Percentiles rank a stretch among this genome's conserved stretches.
Conservation (phyloP, 768 basidiomycete species). For the Inosperma sp. region DNA sequence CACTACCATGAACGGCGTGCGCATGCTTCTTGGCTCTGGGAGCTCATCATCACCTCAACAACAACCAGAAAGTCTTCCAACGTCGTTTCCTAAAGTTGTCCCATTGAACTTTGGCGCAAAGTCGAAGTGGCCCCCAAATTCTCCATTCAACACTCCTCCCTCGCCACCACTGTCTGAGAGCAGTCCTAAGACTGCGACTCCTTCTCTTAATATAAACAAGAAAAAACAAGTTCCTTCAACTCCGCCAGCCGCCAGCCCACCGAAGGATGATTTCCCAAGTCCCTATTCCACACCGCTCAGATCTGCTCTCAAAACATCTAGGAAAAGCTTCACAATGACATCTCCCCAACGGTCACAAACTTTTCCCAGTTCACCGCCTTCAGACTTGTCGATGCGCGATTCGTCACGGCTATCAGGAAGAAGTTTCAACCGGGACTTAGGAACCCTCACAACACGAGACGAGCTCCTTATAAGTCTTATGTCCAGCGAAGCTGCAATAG, state of each 20-base stretch:
- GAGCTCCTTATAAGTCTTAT: slow-evolving; percentile 86
- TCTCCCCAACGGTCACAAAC: slow-evolving; percentile 17
- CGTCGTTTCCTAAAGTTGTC: slow-evolving; percentile 15
- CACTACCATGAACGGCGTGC: slow-evolving; percentile 63
- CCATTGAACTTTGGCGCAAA: slow-evolving; percentile 6
- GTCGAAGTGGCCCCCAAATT: slow-evolving; percentile 1
- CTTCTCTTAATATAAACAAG: slow-evolving; percentile 35
- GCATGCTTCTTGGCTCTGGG: slow-evolving; percentile 53
- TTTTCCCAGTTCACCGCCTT: slow-evolving; percentile 25
- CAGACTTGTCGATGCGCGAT: slow-evolving; percentile 38
- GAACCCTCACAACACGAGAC: slow-evolving; percentile 58
- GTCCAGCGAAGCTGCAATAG: slow-evolving; percentile 92
- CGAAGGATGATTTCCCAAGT: slow-evolving; percentile 4
- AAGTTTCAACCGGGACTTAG: slow-evolving; percentile 42
- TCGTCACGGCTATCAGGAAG: slow-evolving; percentile 33
- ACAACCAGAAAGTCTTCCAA: slow-evolving; percentile 20
- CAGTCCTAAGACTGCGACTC: slow-evolving; percentile 41
- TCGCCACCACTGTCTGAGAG: slow-evolving; percentile 17
- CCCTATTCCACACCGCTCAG: slow-evolving; percentile 4
- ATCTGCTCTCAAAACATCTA: slow-evolving; percentile 1
- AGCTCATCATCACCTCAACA: slow-evolving; percentile 27
- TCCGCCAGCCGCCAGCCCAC: slow-evolving; percentile 14
- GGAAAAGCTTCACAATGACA: not conserved
- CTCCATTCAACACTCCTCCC: slow-evolving; percentile 12
- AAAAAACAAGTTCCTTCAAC: slow-evolving; percentile 35